These are phyloP conservation scores for Chamaenerion angustifolium DNA, from an alignment of 345 rosid genomes.

Conservation along the genomic window DNA sequence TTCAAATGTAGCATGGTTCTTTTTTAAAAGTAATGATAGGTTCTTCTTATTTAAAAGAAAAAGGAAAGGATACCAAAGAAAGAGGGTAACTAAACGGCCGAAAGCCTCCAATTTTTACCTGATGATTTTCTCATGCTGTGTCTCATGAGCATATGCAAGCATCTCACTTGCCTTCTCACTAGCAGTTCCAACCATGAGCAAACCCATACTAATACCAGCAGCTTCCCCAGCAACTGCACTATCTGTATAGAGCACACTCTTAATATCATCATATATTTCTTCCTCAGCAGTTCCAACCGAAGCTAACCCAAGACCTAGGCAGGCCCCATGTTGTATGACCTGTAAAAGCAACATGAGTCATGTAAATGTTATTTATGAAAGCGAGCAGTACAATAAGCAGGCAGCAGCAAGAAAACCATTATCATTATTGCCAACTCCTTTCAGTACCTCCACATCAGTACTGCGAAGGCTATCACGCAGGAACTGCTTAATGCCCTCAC, in stretches of 20 bases:
- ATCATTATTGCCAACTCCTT: not conserved
- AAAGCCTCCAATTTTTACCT: constrained; percentile 30
- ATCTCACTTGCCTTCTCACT: constrained; percentile 97
- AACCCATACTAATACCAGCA: constrained; percentile 98
- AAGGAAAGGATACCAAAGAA: too few relatives aligned
- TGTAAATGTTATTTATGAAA: too few relatives aligned
- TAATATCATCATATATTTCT: constrained; percentile 82
- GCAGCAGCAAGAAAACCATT: not conserved
- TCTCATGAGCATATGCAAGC: constrained; percentile 97
- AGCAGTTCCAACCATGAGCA: constrained; percentile 98
- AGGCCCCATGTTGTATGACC: constrained; percentile 99
- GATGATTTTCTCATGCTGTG: constrained; percentile 96
- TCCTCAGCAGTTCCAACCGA: constrained; percentile 98
- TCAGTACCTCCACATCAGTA: constrained; percentile 75
- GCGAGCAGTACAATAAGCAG: constrained; percentile 2
- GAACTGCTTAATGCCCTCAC: constrained; percentile 96
- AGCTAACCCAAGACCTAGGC: constrained; percentile 98
- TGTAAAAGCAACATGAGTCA: constrained; percentile 14
- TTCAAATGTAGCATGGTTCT: too few relatives aligned
- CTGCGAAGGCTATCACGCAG: constrained; percentile 85
- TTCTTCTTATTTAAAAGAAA: too few relatives aligned
- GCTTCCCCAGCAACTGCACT: constrained; percentile 99
- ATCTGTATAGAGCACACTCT: constrained; percentile 75
- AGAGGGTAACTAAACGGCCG: too few relatives aligned
- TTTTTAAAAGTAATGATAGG: too few relatives aligned